Evolutionary conservation across 495 filamentous ascomycete species (phyloP).

Genomic region (Penicillium ochrochloron): DNA sequence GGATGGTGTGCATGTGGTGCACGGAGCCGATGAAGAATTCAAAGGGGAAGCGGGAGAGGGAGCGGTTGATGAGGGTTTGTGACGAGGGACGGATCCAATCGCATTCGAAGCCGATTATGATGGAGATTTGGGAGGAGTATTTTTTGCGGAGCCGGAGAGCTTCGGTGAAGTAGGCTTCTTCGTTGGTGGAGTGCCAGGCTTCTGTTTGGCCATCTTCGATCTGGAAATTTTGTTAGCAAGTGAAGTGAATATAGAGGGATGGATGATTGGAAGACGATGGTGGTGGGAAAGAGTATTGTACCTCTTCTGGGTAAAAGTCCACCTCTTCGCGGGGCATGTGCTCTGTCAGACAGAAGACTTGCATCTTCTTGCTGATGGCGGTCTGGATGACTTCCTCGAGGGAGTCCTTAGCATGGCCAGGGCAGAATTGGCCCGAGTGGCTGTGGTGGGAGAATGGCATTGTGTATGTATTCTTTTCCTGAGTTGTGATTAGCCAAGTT

Average conservation of each 20-base stretch:
- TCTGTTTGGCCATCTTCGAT: conserved; percentile 45
- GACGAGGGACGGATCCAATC: conserved; percentile 86
- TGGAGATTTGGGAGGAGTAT: conserved; percentile 72
- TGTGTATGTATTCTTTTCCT: conserved; percentile 15
- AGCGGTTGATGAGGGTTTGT: conserved; percentile 55
- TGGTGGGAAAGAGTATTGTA: conserved; percentile 29
- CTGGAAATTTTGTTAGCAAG: conserved; percentile 27
- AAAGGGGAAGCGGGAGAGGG: conserved; percentile 64
- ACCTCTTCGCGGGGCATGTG: conserved; percentile 82
- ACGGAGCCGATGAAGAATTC: conserved; percentile 92
- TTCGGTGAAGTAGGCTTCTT: conserved; percentile 72
- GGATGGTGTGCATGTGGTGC: conserved; percentile 83
- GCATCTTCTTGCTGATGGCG: conserved; percentile 79
- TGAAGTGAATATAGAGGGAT: neutral
- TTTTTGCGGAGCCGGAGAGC: conserved; percentile 69
- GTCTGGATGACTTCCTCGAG: conserved; percentile 82
- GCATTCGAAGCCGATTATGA: conserved; percentile 89
- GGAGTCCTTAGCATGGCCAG: conserved; percentile 78
- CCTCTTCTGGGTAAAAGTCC: conserved; percentile 86
- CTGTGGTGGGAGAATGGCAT: conserved; percentile 99
- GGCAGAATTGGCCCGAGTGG: conserved; percentile 97
- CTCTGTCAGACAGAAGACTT: conserved; percentile 88
- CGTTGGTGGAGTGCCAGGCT: conserved; percentile 54
- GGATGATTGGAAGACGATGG: conserved; percentile 1
- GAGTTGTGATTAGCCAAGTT: conserved; percentile 11